Conservation (phyloP, 176 grass and related monocot genomes). For the Avena insularis region DNA sequence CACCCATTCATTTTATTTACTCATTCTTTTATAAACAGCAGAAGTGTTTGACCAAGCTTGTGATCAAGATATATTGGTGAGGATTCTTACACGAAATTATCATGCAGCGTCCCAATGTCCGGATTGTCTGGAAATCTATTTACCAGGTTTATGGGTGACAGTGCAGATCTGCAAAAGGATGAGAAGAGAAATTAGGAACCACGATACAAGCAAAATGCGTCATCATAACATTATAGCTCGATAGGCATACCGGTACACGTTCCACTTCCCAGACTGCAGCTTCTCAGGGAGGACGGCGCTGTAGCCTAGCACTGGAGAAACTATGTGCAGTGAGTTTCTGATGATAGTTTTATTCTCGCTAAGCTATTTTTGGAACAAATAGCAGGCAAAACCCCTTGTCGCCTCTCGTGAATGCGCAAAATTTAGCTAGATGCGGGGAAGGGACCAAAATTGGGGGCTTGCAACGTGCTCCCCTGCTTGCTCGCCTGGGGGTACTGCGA, state of each 20-base stretch:
- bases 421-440: neutral
- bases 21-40: neutral
- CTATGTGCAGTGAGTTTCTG: neutral
- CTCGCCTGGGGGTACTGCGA: neutral
- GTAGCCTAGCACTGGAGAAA: conserved; percentile 70
- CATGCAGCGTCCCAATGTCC: conserved; percentile 78
- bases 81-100: conserved; percentile 57
- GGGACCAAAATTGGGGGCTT: neutral
- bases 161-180: conserved; percentile 56
- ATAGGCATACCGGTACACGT: conserved; percentile 72
- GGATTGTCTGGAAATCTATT: conserved; percentile 54
- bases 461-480: neutral
- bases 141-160: conserved; percentile 65
- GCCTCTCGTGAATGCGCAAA: neutral
- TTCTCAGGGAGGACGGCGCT: conserved; percentile 82
- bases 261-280: conserved; percentile 81
- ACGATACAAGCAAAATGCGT: neutral
- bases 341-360: neutral
- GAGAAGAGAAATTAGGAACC: conserved; percentile 11
- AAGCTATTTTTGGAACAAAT: conserved; percentile 5
- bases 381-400: neutral
- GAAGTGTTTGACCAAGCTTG: neutral
- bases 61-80: neutral
- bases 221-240: neutral
- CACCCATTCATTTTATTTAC: neutral